Evolutionary conservation across 2,329 filamentous ascomycete genomes (phyloP).

Genomic region (Apiospora koreana): DNA sequence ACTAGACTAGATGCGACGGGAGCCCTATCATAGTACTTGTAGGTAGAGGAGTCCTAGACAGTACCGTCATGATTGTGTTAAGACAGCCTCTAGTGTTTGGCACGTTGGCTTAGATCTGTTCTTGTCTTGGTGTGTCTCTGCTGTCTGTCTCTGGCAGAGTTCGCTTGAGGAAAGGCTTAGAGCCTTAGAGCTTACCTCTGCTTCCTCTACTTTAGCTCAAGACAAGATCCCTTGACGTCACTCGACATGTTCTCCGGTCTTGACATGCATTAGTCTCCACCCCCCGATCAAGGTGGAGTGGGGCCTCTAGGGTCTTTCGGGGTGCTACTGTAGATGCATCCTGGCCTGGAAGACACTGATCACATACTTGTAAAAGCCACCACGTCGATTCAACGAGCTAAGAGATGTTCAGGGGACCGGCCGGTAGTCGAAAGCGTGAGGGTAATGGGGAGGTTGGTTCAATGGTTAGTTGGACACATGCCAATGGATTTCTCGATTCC

Average conservation of each 20-base stretch:
- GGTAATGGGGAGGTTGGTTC: background rate
- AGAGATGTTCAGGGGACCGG: background rate
- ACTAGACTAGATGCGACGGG: background rate
- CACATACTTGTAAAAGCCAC: background rate
- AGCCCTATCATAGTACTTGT: background rate
- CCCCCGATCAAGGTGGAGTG: background rate
- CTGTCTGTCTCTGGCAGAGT: background rate
- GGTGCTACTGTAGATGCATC: too few species aligned
- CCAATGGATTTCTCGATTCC: background rate
- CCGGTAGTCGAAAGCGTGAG: background rate
- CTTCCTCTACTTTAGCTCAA: background rate
- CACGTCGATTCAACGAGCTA: background rate
- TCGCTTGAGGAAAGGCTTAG: background rate
- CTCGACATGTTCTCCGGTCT: background rate
- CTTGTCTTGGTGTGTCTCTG: background rate
- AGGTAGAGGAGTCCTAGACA: background rate
- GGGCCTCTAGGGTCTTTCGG: background rate
- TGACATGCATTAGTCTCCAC: background rate
- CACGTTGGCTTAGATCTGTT: background rate
- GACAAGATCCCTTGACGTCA: slow-evolving; percentile 7
- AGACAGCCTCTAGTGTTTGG: background rate
- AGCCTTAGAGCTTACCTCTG: background rate
- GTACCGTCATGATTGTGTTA: slow-evolving; percentile 4
- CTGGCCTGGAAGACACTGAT: background rate
- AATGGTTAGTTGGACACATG: background rate